These are phyloP conservation scores for Hypomontagnella monticulosa DNA, from an alignment of 495 filamentous ascomycete genomes.

Conservation along the genomic window DNA sequence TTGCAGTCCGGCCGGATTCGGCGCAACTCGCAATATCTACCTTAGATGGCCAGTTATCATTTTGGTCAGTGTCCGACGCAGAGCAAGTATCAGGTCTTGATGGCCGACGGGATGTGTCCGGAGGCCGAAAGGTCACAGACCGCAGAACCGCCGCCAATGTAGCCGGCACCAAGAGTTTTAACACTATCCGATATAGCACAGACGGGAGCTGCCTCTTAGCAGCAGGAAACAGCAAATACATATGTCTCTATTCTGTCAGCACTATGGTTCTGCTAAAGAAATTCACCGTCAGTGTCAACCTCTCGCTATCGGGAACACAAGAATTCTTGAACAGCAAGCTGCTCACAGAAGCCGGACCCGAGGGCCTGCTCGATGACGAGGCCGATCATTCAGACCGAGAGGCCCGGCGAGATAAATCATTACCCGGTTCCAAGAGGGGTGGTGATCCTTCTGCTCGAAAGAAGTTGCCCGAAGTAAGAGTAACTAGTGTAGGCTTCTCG, in stretches of 20 bases:
- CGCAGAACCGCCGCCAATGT: slow-evolving; percentile 90
- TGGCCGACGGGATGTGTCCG: slow-evolving; percentile 89
- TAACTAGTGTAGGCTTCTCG: slow-evolving; percentile 84
- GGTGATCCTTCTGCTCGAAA: slow-evolving; percentile 83
- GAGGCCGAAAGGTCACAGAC: slow-evolving; percentile 86
- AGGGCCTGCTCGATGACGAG: slow-evolving; percentile 81
- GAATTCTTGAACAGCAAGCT: slow-evolving; percentile 93
- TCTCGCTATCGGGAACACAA: slow-evolving; percentile 93
- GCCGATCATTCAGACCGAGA: slow-evolving; percentile 91
- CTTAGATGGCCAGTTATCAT: slow-evolving; percentile 90
- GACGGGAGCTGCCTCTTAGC: slow-evolving; percentile 92
- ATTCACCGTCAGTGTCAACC: slow-evolving; percentile 91
- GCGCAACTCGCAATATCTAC: slow-evolving; percentile 91
- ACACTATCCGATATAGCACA: slow-evolving; percentile 84
- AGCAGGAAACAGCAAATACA: slow-evolving; percentile 95
- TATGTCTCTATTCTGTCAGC: slow-evolving; percentile 91
- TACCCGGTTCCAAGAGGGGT: slow-evolving; percentile 85
- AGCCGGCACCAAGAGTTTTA: slow-evolving; percentile 88
- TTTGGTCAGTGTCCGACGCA: slow-evolving; percentile 92
- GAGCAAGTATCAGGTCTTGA: slow-evolving; percentile 84
- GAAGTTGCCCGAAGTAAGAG: slow-evolving; percentile 83
- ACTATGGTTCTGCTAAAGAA: slow-evolving; percentile 93
- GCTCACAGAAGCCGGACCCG: slow-evolving; percentile 89
- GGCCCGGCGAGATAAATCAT: slow-evolving; percentile 79
- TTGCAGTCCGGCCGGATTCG: slow-evolving; percentile 90